A percentile compares a stretch with the other conserved stretches of the same genome.
phyloP scores from a whole-genome alignment of 495 filamentous ascomycete species.

The Annulohypoxylon bovei region DNA sequence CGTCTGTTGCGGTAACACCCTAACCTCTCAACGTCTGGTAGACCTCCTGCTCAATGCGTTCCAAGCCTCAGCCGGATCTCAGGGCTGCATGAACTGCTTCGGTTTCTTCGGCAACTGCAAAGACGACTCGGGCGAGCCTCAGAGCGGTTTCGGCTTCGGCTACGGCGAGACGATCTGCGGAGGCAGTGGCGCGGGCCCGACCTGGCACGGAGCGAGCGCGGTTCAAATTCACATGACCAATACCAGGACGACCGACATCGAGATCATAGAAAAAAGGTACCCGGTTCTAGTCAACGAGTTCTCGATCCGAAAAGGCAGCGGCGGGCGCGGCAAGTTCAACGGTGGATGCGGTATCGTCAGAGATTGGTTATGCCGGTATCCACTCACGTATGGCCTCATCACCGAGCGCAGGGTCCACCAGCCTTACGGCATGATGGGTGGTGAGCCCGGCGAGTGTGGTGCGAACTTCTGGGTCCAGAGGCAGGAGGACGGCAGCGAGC shows the following conservation, averaged over 20 bases:
- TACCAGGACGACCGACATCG: conserved; percentile 93
- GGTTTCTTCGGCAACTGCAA: conserved; percentile 77
- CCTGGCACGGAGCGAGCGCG: conserved; percentile 87
- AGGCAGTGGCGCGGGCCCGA: conserved; percentile 86
- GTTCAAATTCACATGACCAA: conserved; percentile 99
- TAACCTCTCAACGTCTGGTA: conserved; percentile 89
- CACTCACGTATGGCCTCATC: conserved; percentile 75
- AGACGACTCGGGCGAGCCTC: conserved; percentile 61
- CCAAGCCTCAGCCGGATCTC: conserved; percentile 83
- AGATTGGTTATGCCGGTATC: conserved; percentile 92
- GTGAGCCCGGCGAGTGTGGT: conserved; percentile 79
- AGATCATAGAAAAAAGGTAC: conserved; percentile 93
- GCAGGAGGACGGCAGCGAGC: conserved; percentile 54
- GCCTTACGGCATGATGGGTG: conserved; percentile 91
- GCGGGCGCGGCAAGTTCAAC: conserved; percentile 75
- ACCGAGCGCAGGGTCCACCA: conserved; percentile 85
- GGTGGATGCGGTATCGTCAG: conserved; percentile 91
- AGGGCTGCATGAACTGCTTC: conserved; percentile 80
- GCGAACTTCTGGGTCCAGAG: conserved; percentile 81
- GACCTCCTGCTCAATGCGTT: conserved; percentile 94
- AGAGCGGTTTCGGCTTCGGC: conserved; percentile 81
- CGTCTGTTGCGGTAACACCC: conserved; percentile 88
- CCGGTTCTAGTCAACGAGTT: conserved; percentile 89
- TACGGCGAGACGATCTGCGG: conserved; percentile 99
- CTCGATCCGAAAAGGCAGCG: conserved; percentile 72